Percentiles rank a stretch among this genome's conserved stretches.
These are phyloP conservation scores for Saccharomyces uvarum DNA, from an alignment of 1,139 yeast species.

Conservation along the genomic window DNA sequence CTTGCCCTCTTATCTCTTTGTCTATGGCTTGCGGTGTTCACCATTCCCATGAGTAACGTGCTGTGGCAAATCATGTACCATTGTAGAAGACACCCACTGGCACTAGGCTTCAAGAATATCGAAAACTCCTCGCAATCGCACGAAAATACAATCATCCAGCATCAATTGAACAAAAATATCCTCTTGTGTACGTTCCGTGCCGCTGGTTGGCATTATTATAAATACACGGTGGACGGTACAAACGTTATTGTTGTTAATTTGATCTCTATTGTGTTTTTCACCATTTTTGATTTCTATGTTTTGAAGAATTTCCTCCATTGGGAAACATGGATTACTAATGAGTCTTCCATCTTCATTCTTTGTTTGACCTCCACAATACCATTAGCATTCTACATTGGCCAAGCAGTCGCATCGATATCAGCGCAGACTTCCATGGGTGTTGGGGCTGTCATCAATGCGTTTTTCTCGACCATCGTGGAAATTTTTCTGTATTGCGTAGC, in stretches of 20 bases:
- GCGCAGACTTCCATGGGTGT: slow-evolving; percentile 99
- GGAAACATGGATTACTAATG: slow-evolving; percentile 49
- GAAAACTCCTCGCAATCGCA: slow-evolving; percentile 21
- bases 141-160: slow-evolving; percentile 8
- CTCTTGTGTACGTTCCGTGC: slow-evolving; percentile 83
- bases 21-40: slow-evolving; percentile 79
- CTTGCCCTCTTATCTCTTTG: slow-evolving; percentile 47
- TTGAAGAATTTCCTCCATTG: slow-evolving; percentile 47
- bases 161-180: slow-evolving; percentile 35
- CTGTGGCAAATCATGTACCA: slow-evolving; percentile 63
- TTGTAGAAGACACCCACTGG: slow-evolving; percentile 84
- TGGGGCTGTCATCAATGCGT: slow-evolving; percentile 97
- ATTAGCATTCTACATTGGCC: slow-evolving; percentile 93
- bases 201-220: slow-evolving; percentile 85
- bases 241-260: slow-evolving; percentile 86
- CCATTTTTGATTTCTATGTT: slow-evolving; percentile 69
- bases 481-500: slow-evolving; percentile 91
- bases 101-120: slow-evolving; percentile 35
- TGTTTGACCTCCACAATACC: slow-evolving; percentile 85
- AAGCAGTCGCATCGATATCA: slow-evolving; percentile 95
- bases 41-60: slow-evolving; percentile 88
- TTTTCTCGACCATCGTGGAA: slow-evolving; percentile 92
- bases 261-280: slow-evolving; percentile 70
- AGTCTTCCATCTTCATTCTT: slow-evolving; percentile 52
- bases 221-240: slow-evolving; percentile 93